Percentiles rank a stretch among this genome's conserved stretches.
Conservation (phyloP, 1,284 basidiomycete species). For the Acaromyces ingoldii region DNA sequence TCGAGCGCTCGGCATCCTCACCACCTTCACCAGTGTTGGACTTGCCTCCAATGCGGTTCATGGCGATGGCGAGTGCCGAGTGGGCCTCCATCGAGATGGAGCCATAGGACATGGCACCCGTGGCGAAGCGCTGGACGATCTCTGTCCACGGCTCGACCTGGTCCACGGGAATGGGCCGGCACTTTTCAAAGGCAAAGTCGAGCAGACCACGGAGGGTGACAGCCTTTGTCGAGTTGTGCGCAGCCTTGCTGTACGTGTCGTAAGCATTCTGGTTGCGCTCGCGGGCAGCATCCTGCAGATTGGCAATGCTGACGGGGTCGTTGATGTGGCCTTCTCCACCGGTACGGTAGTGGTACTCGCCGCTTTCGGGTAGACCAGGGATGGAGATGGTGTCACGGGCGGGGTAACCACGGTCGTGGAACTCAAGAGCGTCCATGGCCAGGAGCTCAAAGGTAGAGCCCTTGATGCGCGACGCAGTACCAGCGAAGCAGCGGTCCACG, state of each 20-base stretch:
- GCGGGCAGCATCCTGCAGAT: constrained; percentile 45
- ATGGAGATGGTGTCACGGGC: constrained; percentile 34
- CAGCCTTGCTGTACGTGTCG: constrained; percentile 43
- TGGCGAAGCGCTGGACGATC: constrained; percentile 49
- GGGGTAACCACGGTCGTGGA: constrained; percentile 47
- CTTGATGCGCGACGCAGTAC: constrained; percentile 44
- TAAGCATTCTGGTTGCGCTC: constrained; percentile 45
- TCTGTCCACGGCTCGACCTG: constrained; percentile 51
- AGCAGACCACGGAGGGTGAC: constrained; percentile 46
- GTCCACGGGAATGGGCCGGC: constrained; percentile 43
- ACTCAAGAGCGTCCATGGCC: constrained; percentile 45
- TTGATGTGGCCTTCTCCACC: constrained; percentile 49
- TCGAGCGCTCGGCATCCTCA: constrained; percentile 48
- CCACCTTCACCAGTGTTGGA: constrained; percentile 49
- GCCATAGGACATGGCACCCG: constrained; percentile 49
- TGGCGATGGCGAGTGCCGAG: constrained; percentile 45
- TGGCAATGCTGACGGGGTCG: constrained; percentile 44
- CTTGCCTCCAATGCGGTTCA: constrained; percentile 49
- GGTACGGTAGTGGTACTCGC: constrained; percentile 49
- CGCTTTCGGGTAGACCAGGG: constrained; percentile 41
- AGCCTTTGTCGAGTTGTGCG: constrained; percentile 39
- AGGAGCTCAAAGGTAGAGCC: constrained; percentile 42
- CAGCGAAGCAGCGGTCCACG: constrained; percentile 46
- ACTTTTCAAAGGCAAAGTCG: constrained; percentile 42
- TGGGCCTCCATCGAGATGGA: constrained; percentile 49